These are phyloP conservation scores for Pseudocercospora crystallina DNA, from an alignment of 2,329 filamentous ascomycete genomes.

Conservation along the genomic window DNA sequence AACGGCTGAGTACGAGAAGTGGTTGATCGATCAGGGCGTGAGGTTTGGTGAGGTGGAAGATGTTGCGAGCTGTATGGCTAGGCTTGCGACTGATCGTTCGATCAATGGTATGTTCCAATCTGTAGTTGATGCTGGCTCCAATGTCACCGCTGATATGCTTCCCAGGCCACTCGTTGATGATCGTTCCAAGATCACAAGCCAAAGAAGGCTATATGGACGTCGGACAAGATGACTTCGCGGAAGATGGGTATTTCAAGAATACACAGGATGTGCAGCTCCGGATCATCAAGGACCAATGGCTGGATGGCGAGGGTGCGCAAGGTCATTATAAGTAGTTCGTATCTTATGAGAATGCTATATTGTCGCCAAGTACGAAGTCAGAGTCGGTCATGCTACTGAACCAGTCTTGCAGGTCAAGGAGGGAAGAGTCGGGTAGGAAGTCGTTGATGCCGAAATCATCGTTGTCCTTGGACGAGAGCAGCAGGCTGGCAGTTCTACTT, in stretches of 20 bases:
- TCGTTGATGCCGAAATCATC: not conserved
- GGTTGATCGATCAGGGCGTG: constrained; percentile 26
- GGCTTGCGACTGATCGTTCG: constrained; percentile 22
- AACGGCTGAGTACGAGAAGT: not conserved
- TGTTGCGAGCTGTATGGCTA: constrained; percentile 22
- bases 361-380: constrained; percentile 1
- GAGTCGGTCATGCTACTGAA: not conserved
- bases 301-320: constrained; percentile 5
- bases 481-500: not conserved
- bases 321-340: too few species aligned
- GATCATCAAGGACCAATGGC: constrained; percentile 11
- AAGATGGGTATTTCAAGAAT: constrained; percentile 5
- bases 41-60: constrained; percentile 28
- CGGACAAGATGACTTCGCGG: constrained; percentile 10
- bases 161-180: constrained; percentile 24
- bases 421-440: not conserved
- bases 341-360: not conserved
- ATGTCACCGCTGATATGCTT: constrained; percentile 3
- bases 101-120: constrained; percentile 23
- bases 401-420: constrained; percentile 7
- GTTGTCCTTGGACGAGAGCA: not conserved
- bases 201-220: constrained; percentile 9
- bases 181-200: constrained; percentile 18
- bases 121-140: not conserved
- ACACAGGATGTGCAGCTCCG: constrained; percentile 3